A percentile compares a stretch with the other conserved stretches of the same genome.
phyloP scores from a whole-genome alignment of 495 filamentous ascomycete genomes.

The Xylaria longipes region DNA sequence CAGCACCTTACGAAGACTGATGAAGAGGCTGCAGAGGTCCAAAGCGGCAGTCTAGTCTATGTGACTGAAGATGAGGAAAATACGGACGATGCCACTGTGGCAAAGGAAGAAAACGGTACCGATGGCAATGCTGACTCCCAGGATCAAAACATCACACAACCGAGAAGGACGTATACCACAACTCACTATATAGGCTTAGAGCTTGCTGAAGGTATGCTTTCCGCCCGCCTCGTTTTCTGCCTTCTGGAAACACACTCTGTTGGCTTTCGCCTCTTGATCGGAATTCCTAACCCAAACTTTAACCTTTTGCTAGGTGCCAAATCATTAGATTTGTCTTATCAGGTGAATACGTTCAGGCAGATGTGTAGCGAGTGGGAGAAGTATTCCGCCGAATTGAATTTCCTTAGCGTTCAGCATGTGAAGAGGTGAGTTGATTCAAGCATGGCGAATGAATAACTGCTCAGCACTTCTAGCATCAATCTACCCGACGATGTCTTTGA shows the following conservation, averaged over 20 bases:
- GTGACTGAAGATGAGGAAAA: constrained; percentile 60
- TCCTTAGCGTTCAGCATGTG: constrained; percentile 73
- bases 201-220: constrained; percentile 66
- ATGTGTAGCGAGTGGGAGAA: constrained; percentile 69
- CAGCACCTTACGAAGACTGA: constrained; percentile 75
- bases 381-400: constrained; percentile 60
- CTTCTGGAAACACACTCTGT: constrained; percentile 33
- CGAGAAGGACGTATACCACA: constrained; percentile 73
- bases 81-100: constrained; percentile 25
- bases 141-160: constrained; percentile 40
- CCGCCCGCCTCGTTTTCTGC: constrained; percentile 39
- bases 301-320: constrained; percentile 53
- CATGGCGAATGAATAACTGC: constrained; percentile 29
- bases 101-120: constrained; percentile 62
- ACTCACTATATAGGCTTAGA: constrained; percentile 90
- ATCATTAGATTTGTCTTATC: constrained; percentile 71
- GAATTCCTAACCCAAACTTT: constrained; percentile 44
- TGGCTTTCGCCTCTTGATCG: constrained; percentile 34
- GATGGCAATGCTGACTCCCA: constrained; percentile 30
- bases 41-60: constrained; percentile 73
- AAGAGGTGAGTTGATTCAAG: constrained; percentile 67
- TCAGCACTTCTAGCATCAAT: constrained; percentile 65
- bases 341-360: constrained; percentile 76
- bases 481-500: constrained; percentile 90
- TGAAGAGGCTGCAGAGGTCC: constrained; percentile 70